These are phyloP conservation scores for Euphrasia arctica DNA, from an alignment of 305 asterid species.

Conservation along the genomic window DNA sequence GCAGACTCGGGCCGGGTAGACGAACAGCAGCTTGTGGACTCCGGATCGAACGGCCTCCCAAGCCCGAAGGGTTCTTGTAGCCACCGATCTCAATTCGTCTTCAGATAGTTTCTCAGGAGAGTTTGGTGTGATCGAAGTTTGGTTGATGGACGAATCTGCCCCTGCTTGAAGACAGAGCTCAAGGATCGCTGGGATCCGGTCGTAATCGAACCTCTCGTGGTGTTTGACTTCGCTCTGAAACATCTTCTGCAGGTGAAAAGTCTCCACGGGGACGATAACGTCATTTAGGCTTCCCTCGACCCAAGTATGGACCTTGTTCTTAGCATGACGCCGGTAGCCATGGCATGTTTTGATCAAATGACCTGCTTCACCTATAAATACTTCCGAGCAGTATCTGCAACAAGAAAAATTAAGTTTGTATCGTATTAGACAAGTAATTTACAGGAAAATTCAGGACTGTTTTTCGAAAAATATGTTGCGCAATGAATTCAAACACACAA, in stretches of 20 bases:
- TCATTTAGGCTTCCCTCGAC: slow-evolving; percentile 49
- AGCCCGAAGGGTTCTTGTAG: slow-evolving; percentile 53
- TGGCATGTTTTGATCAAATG: slow-evolving; percentile 74
- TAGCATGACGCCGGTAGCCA: slow-evolving; percentile 56
- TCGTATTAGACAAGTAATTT: neutral
- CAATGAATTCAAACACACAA: too few species aligned
- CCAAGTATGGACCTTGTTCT: slow-evolving; percentile 74
- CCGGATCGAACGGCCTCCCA: slow-evolving; percentile 80
- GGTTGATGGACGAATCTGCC: slow-evolving; percentile 32
- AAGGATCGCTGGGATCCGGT: slow-evolving; percentile 71
- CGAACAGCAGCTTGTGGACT: slow-evolving; percentile 59
- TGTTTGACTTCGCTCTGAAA: slow-evolving; percentile 56
- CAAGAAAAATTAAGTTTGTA: slow-evolving; percentile 20
- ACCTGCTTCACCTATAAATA: slow-evolving; percentile 70
- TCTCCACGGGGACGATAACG: slow-evolving; percentile 62
- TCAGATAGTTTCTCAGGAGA: slow-evolving; percentile 36
- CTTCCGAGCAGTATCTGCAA: slow-evolving; percentile 84
- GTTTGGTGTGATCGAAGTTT: slow-evolving; percentile 20
- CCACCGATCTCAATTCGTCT: slow-evolving; percentile 45
- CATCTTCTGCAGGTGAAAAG: slow-evolving; percentile 67
- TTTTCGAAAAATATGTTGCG: too few species aligned
- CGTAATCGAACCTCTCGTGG: slow-evolving; percentile 69
- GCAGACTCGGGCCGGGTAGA: slow-evolving; percentile 79
- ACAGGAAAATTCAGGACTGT: neutral
- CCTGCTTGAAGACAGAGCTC: slow-evolving; percentile 95